Base-by-base conservation (phyloP, 1,284 basidiomycete genomes). In the Cutaneotrichosporon cyanovorans region DNA sequence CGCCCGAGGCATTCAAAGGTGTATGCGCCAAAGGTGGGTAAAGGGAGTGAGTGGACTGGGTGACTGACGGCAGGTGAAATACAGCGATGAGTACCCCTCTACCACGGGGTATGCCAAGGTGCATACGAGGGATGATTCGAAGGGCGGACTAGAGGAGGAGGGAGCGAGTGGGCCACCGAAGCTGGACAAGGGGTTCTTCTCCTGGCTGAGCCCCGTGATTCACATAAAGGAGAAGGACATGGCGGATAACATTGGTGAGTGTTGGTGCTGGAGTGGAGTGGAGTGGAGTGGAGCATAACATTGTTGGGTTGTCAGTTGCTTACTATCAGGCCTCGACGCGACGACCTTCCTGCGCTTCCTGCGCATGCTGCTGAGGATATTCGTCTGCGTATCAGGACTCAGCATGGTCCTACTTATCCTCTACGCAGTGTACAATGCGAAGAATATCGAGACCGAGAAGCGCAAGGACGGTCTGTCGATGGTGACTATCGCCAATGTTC, bases 301-400 rank as follows among this genome's bases (percentile, higher is more conserved):
- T 28, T 28, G 25, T 28, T 12, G 25, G 7, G 25, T 28, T 7
- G 12, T 28, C 25, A 12, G 8, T n/a, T 28, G 12, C 7, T 15
- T 8, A 34, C 11, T 16, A 9, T 7, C 16, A 34, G 32, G 88
- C 15, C 80, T 96, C 18, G 95, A 99, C 66, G 93, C 92, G 0
- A 84, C 90, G 41, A 80, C 86, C 12, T 99, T 88, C 70, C 80
- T 99, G 16, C 84, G 92, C 19, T 96, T 98, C 68, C 77, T 85
- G 22, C 82, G 90, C 51, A 82, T 99, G 75, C 78, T 87, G 62
- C 82, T 90, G 8, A 53, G 51, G 34, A 51, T 62, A 25, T 92
- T 91, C 74, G 74, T 78, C 36, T 71, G 74, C 33, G 76, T 90
- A 45, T 80, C 85, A 1, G 41, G 79, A 42, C 73, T 89, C 41